These are phyloP conservation scores for Onygenales sp. DNA, from an alignment of 2,329 filamentous ascomycete genomes.

Conservation along the genomic window DNA sequence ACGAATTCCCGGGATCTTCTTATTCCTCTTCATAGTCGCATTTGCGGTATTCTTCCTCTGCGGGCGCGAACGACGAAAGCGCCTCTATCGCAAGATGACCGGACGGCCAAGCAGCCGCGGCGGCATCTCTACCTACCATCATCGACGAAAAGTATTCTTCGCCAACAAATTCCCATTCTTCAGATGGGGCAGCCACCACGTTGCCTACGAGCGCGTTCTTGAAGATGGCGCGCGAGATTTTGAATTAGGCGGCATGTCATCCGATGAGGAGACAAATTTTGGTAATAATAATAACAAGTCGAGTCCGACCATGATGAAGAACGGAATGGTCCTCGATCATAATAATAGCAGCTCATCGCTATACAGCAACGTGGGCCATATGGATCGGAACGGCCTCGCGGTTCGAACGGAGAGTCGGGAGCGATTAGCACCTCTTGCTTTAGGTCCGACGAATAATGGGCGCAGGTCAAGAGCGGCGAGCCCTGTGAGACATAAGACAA, in stretches of 20 bases:
- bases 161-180: slow-evolving; percentile 34
- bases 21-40: slow-evolving; percentile 66
- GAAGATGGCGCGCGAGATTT: slow-evolving; percentile 71
- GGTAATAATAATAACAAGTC: background rate
- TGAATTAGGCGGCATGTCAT: slow-evolving; percentile 61
- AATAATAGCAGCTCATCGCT: background rate
- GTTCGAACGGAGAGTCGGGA: slow-evolving; percentile 82
- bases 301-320: slow-evolving; percentile 10
- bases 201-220: slow-evolving; percentile 71
- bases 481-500: slow-evolving; percentile 31
- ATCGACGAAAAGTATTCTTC: slow-evolving; percentile 53
- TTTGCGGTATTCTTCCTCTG: slow-evolving; percentile 64
- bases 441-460: slow-evolving; percentile 39
- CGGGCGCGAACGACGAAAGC: slow-evolving; percentile 64
- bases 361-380: slow-evolving; percentile 19
- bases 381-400: slow-evolving; percentile 61
- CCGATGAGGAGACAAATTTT: slow-evolving; percentile 47
- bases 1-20: slow-evolving; percentile 62
- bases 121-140: slow-evolving; percentile 26
- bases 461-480: slow-evolving; percentile 36
- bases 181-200: slow-evolving; percentile 22
- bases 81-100: slow-evolving; percentile 48
- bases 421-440: slow-evolving; percentile 50
- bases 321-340: background rate
- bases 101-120: slow-evolving; percentile 24